Base-by-base conservation (phyloP, 345 rosid genomes). In the Linum usitatissimum region DNA sequence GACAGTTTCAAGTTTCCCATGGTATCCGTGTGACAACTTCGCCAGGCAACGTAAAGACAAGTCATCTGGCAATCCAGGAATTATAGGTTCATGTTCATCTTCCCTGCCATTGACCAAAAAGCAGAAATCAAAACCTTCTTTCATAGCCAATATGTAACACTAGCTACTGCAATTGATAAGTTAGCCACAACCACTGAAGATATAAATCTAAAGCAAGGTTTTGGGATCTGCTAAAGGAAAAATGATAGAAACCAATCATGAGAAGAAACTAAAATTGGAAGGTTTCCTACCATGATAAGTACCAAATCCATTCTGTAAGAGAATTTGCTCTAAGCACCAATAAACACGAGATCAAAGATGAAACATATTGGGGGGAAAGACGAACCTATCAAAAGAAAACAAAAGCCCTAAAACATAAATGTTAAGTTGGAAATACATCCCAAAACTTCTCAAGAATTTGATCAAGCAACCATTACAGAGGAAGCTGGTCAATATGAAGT, bases 51-150 rank as follows among this genome's bases (percentile, higher is more conserved):
- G 79, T 69, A 85, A 70, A 65, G 89, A 91, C 72, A 84, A 63
- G 76, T 87, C 91, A 76, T 91, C 87, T 0, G 95, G 97, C 61
- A 87, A 73, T 55, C 89, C 91, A 5, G 91, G 91, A 55, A 91
- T 73, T 12, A 87, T 49, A 39, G 82, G 74, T 65, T 86, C 79
- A 55, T 77, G 49, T 15, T 20, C 69, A 62, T 75, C 71, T 34
- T 79, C 89, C 95, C 88, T 83, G 59, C 59, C 60, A 54, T 30
- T 15, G 51, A 8, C 54, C 28, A 23, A 69, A 56, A 18, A 62
- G 31, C 18, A 42, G 23, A 31, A 45, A 23, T 57, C 14, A 54
- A 55, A 60, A 56, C 15, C 67, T 67, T 23, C 21, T 8, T 17
- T 5, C 15, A 20, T 6, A n/a, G 5, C 19, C 18, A 45, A 45